Evolutionary conservation across 371 early-diverging fungal species (phyloP), one percentile per base, ranked within the genome.

Genomic region (Mucor indicus): DNA sequence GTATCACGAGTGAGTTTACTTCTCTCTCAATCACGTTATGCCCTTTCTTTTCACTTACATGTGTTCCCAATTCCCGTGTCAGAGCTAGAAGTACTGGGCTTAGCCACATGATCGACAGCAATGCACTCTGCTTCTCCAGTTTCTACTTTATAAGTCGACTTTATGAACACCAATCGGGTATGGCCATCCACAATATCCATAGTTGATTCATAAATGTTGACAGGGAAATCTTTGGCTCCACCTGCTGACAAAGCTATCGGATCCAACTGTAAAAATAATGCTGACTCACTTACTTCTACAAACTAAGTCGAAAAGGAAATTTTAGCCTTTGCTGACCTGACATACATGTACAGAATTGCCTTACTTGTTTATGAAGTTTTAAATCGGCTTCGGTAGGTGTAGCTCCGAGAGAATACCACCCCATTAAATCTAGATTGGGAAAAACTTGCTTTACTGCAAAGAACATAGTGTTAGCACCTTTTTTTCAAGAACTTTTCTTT

Each of bases 61-160:
- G 82, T 62, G 43, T 77, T 83, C 9, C 79, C 74, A n/a, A 80
- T 69, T 15, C 66, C 63, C 0, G 67, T 65, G n/a, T 76, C 82
- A 21, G 73, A 60, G 4, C 77, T 77, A 42, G 85, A 81, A 12
- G 62, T 53, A 23, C 63, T 52, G 15, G 77, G 73, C 20, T 72
- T 72, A 15, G 91, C 89, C 25, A 91, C 86, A 62, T 91, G 91
- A 60, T 91, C 91, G 13, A 93, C 85, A 4, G 92, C 91, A 54
- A 91, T 85, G 35, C 91, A 77, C 56, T 93, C 93, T 3, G 90
- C 90, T 53, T 91, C 92, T 2, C 84, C 82, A 4, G 91, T 89
- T 52, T 89, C 90, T 19, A 93, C 80, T 54, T 82, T 82, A 64
- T 88, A 93, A 17, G 75, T 50, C 8, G 81, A 64, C 50, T 82